These are phyloP conservation scores for Hymenoscyphus repandus DNA, from an alignment of 2,329 filamentous ascomycete species.

Conservation along the genomic window DNA sequence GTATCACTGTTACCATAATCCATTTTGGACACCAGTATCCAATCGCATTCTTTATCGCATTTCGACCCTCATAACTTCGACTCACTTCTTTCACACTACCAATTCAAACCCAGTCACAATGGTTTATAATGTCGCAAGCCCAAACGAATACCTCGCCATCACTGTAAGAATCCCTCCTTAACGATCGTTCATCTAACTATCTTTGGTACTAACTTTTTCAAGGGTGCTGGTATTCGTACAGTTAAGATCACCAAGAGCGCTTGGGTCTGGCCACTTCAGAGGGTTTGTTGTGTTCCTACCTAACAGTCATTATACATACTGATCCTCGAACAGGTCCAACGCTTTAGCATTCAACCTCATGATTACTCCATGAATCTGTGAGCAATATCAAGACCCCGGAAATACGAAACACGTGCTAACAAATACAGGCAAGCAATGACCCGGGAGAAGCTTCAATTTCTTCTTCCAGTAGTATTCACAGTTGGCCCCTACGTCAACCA, in stretches of 20 bases:
- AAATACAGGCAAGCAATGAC: slow-evolving; percentile 72
- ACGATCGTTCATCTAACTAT: too few relatives aligned
- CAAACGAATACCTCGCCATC: slow-evolving; percentile 82
- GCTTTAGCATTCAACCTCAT: slow-evolving; percentile 60
- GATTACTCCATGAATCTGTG: slow-evolving; percentile 29
- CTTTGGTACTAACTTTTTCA: too few relatives aligned
- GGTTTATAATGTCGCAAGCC: slow-evolving; percentile 64
- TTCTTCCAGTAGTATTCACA: slow-evolving; percentile 78
- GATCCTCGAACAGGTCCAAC: slow-evolving; percentile 21
- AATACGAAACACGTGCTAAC: not conserved
- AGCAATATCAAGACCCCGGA: not conserved
- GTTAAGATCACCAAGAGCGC: slow-evolving; percentile 76
- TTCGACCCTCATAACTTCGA: not conserved
- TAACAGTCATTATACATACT: slow-evolving; percentile 5
- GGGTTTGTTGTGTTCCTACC: slow-evolving; percentile 36
- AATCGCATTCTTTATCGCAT: not conserved
- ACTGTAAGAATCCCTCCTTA: slow-evolving; percentile 37
- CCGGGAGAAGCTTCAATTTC: slow-evolving; percentile 78
- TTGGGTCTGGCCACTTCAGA: slow-evolving; percentile 66
- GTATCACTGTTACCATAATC: too few relatives aligned
- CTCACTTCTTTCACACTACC: not conserved
- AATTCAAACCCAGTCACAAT: slow-evolving; percentile 33
- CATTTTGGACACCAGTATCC: not conserved
- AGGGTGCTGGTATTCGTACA: slow-evolving; percentile 65
- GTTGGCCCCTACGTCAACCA: slow-evolving; percentile 72